A percentile compares a stretch with the other conserved stretches of the same genome.
These are phyloP conservation scores for Chlorella sp. DNA, from an alignment of 139 green algal genomes.

Conservation along the genomic window DNA sequence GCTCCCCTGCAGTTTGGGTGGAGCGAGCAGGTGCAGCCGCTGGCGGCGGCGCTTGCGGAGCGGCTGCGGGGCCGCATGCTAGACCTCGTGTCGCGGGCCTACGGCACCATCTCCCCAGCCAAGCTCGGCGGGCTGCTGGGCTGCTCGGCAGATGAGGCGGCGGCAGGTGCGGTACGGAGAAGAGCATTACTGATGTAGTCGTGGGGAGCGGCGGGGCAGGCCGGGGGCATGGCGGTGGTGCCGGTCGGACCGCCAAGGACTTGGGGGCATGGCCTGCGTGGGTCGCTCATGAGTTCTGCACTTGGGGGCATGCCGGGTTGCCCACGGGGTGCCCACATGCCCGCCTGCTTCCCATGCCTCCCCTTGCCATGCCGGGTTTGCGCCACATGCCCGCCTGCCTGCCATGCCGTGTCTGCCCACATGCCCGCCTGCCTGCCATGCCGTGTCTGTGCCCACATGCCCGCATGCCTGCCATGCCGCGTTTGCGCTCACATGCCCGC, in stretches of 20 bases:
- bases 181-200: no score
- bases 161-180: not conserved
- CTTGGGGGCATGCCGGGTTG: not conserved
- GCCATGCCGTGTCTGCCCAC: not conserved
- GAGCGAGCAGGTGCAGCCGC: conserved; percentile 2
- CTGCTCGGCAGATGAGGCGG: conserved; percentile 25
- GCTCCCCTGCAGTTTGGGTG: not conserved
- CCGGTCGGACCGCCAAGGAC: no score
- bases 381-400: no score
- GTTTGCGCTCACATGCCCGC: not conserved
- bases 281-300: no score
- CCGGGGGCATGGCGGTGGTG: no score
- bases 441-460: not conserved
- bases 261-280: no score
- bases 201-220: not conserved
- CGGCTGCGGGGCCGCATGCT: conserved; percentile 9
- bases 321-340: not conserved
- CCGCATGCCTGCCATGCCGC: not conserved
- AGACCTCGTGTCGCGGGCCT: conserved; percentile 22
- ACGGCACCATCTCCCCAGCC: not conserved
- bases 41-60: conserved; percentile 12
- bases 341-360: not conserved
- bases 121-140: conserved; percentile 35
- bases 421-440: no score
- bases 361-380: not conserved